A percentile compares a stretch with the other conserved stretches of the same genome.
phyloP scores from a whole-genome alignment of 306 rosid genomes.

The Castanospermum australe region DNA sequence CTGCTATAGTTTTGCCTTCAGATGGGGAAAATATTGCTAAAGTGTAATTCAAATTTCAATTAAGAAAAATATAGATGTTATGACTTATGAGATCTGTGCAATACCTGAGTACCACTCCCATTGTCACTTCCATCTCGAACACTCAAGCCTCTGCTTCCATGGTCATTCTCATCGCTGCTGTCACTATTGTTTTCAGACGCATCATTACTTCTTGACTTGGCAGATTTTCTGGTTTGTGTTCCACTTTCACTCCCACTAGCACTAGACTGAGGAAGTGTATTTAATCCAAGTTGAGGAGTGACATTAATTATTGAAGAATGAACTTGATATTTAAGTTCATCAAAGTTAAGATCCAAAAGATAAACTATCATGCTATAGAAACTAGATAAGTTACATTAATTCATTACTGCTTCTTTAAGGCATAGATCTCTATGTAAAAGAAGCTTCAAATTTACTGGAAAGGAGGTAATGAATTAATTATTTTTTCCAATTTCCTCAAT shows the following conservation, averaged over 20 bases:
- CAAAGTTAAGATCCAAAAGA: constrained; percentile 24
- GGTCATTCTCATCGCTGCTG: constrained; percentile 55
- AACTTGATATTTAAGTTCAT: constrained; percentile 22
- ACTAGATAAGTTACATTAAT: background rate
- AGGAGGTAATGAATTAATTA: constrained; percentile 10
- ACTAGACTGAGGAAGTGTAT: constrained; percentile 54
- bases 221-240: constrained; percentile 42
- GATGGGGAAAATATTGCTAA: background rate
- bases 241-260: constrained; percentile 74
- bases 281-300: constrained; percentile 30
- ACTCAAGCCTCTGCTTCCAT: constrained; percentile 50
- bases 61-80: background rate
- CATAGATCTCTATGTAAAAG: constrained; percentile 10
- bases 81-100: background rate
- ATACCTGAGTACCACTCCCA: constrained; percentile 76
- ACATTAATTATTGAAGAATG: constrained; percentile 21
- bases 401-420: constrained; percentile 19
- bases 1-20: background rate
- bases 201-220: constrained; percentile 42
- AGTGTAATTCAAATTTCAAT: background rate
- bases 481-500: background rate
- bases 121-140: constrained; percentile 57
- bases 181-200: constrained; percentile 56
- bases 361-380: constrained; percentile 23
- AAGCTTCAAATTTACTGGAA: constrained; percentile 14